Conservation (phyloP, 768 basidiomycete genomes). For the Russula griseocarnosa region DNA sequence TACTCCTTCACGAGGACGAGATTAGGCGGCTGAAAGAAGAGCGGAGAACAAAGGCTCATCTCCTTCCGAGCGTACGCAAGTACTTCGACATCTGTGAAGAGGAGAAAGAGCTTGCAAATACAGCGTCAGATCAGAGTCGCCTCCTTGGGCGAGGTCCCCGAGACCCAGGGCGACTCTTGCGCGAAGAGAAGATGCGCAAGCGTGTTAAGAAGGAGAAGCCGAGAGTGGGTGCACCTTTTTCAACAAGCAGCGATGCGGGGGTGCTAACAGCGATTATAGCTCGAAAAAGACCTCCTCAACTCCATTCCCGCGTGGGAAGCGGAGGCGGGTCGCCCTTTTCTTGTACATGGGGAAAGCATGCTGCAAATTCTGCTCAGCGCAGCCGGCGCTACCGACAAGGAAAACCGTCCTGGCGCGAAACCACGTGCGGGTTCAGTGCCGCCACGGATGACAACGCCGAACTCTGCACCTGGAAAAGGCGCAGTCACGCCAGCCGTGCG, state of each 20-base stretch:
- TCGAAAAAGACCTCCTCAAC: constrained; percentile 80
- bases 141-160: constrained; percentile 75
- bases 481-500: constrained; percentile 63
- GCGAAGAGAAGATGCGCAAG: constrained; percentile 98
- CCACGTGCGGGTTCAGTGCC: constrained; percentile 54
- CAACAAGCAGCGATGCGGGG: not conserved
- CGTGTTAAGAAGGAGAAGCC: constrained; percentile 91
- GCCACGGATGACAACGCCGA: constrained; percentile 58
- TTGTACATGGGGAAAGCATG: constrained; percentile 80
- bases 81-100: constrained; percentile 91
- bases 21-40: constrained; percentile 80
- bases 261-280: constrained; percentile 41
- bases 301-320: constrained; percentile 87
- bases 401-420: constrained; percentile 48
- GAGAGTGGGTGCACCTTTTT: constrained; percentile 50
- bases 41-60: constrained; percentile 66
- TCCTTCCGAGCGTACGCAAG: constrained; percentile 73
- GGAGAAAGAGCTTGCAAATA: constrained; percentile 79
- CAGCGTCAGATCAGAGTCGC: constrained; percentile 76
- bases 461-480: constrained; percentile 35
- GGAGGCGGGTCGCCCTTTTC: constrained; percentile 65
- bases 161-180: constrained; percentile 79
- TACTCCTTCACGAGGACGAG: constrained; percentile 81
- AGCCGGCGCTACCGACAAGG: constrained; percentile 64
- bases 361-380: constrained; percentile 73